These are phyloP conservation scores for Myriosclerotinia curreyana DNA, from an alignment of 2,329 filamentous ascomycete genomes.

Conservation along the genomic window DNA sequence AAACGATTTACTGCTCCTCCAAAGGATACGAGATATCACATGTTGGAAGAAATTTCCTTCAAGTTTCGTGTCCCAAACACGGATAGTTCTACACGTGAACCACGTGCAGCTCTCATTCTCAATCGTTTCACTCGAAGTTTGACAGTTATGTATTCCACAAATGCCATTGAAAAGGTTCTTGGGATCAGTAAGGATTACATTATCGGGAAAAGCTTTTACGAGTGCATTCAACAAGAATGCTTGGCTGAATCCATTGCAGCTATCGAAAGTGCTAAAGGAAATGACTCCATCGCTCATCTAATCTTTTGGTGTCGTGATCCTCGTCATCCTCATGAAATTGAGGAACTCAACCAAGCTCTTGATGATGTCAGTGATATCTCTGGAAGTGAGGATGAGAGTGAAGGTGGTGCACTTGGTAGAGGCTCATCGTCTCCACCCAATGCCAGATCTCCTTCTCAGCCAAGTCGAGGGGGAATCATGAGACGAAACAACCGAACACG, in stretches of 20 bases:
- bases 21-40: constrained; percentile 81
- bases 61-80: constrained; percentile 65
- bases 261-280: constrained; percentile 80
- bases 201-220: constrained; percentile 78
- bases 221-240: constrained; percentile 77
- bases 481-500: constrained; percentile 24
- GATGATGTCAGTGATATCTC: constrained; percentile 43
- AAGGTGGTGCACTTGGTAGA: constrained; percentile 13
- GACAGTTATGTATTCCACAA: constrained; percentile 83
- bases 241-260: constrained; percentile 73
- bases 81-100: constrained; percentile 64
- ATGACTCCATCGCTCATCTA: constrained; percentile 86
- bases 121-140: constrained; percentile 82
- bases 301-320: constrained; percentile 83
- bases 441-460: constrained; percentile 30
- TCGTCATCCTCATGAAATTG: constrained; percentile 46
- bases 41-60: constrained; percentile 79
- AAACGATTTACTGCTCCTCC: constrained; percentile 79
- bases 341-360: constrained; percentile 47
- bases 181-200: constrained; percentile 68
- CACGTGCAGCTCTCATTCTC: constrained; percentile 77
- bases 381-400: constrained; percentile 47
- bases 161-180: constrained; percentile 70
- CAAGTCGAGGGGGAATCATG: constrained; percentile 36
- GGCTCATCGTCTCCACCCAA: constrained; percentile 42